These are phyloP conservation scores for Lactarius psammicola DNA, from an alignment of 768 basidiomycete species.

Conservation along the genomic window DNA sequence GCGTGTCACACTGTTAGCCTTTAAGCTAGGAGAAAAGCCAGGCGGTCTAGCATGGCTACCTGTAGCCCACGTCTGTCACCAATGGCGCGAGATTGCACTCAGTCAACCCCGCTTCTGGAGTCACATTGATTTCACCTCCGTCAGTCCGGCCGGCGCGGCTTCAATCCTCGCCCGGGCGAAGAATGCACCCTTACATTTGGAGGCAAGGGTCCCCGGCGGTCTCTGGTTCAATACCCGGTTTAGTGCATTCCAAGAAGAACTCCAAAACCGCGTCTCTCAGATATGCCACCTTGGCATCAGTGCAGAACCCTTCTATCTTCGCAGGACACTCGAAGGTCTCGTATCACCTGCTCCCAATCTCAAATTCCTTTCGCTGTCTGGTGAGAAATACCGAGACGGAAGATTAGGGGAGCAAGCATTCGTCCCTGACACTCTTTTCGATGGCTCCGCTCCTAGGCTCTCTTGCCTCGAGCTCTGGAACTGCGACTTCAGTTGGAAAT, in stretches of 20 bases:
- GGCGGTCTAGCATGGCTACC: background rate
- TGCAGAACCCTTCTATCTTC: background rate
- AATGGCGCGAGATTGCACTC: background rate
- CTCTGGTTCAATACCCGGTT: background rate
- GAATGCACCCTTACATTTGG: background rate
- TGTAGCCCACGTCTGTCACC: background rate
- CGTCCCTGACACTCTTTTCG: background rate
- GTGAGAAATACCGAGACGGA: background rate
- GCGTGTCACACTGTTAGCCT: too few relatives aligned
- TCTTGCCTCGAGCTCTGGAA: background rate
- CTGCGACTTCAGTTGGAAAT: slow-evolving; percentile 8
- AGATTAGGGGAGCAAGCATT: background rate
- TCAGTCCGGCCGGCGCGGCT: too few relatives aligned
- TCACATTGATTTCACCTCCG: background rate
- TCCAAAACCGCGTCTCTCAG: background rate
- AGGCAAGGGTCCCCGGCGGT: background rate
- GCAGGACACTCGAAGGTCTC: background rate
- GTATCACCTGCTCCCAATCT: background rate
- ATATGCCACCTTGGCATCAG: background rate
- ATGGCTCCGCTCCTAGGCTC: slow-evolving; percentile 3
- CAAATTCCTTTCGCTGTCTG: background rate
- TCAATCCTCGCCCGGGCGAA: too few relatives aligned
- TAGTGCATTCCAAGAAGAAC: background rate
- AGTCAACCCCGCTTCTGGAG: background rate
- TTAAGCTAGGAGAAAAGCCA: background rate